phyloP scores from a whole-genome alignment of 805 yeast genomes.

The Groenewaldozyma salmanticensis region DNA sequence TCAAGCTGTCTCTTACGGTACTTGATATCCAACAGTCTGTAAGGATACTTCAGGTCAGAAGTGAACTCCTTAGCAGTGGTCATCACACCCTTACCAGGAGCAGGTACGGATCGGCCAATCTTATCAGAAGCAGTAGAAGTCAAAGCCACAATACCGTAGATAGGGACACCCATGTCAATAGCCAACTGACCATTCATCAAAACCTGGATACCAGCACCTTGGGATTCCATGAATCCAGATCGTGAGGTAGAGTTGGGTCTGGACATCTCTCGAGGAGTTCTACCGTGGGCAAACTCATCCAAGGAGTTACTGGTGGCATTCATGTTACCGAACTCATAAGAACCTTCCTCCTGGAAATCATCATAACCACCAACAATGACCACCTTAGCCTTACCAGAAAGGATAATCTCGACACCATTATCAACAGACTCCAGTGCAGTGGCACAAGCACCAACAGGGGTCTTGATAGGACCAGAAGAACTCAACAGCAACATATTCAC shows the following conservation, averaged over 20 bases:
- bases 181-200: constrained; percentile 94
- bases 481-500: constrained; percentile 95
- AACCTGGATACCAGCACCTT: constrained; percentile 97
- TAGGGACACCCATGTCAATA: constrained; percentile 97
- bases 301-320: constrained; percentile 90
- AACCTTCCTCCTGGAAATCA: constrained; percentile 99
- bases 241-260: constrained; percentile 96
- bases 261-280: constrained; percentile 98
- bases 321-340: constrained; percentile 97
- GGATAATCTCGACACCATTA: constrained; percentile 86
- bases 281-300: constrained; percentile 86
- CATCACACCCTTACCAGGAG: constrained; percentile 99
- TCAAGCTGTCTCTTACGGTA: constrained; percentile 90
- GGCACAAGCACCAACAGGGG: constrained; percentile 99
- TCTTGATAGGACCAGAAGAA: constrained; percentile 97
- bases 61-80: constrained; percentile 95
- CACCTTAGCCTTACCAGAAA: constrained; percentile 90
- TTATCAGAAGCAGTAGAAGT: constrained; percentile 96
- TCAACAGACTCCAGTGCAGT: constrained; percentile 98
- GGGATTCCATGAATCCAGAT: constrained; percentile 98
- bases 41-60: constrained; percentile 65
- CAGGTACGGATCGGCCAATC: constrained; percentile 98
- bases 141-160: constrained; percentile 88
- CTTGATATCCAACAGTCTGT: constrained; percentile 76
- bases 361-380: constrained; percentile 98